phyloP scores from a whole-genome alignment of 164 flowering plant genomes.

The Stephania cephalantha region DNA sequence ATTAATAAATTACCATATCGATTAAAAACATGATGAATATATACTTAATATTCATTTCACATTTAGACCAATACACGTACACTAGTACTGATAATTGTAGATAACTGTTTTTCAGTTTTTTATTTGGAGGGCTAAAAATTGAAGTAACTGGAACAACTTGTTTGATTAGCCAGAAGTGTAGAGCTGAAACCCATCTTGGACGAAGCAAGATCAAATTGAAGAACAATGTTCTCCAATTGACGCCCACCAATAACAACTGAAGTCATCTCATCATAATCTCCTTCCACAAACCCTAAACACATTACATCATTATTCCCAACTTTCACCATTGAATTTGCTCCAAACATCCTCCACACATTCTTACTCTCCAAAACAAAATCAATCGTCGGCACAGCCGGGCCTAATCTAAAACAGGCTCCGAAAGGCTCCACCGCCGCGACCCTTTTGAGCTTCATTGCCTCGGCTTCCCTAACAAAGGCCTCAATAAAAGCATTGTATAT shows the following conservation, averaged over 20 bases:
- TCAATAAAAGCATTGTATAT: slow-evolving; percentile 18
- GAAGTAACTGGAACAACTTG: slow-evolving; percentile 38
- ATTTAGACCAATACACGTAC: too few species aligned
- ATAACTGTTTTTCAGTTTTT: too few species aligned
- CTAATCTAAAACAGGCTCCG: neutral
- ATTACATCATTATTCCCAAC: slow-evolving; percentile 16
- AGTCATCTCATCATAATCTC: slow-evolving; percentile 19
- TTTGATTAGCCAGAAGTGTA: slow-evolving; percentile 25
- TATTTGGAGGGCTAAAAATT: slow-evolving; percentile 14
- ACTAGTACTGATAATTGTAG: too few species aligned
- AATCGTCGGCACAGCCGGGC: neutral
- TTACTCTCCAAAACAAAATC: slow-evolving; percentile 16
- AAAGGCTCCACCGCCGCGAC: neutral
- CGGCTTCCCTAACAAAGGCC: neutral
- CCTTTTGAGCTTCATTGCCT: neutral
- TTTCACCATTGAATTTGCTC: slow-evolving; percentile 38
- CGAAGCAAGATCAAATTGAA: slow-evolving; percentile 46
- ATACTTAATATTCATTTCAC: too few species aligned
- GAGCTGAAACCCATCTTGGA: slow-evolving; percentile 44
- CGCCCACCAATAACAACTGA: slow-evolving; percentile 25
- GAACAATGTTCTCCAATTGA: slow-evolving; percentile 46
- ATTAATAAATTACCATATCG: too few species aligned
- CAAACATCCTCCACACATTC: slow-evolving; percentile 35
- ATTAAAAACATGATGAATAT: too few species aligned
- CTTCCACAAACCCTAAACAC: slow-evolving; percentile 46